Base-by-base conservation (phyloP, 441 rosid genomes). In the Cnidoscolus chayamansa region DNA sequence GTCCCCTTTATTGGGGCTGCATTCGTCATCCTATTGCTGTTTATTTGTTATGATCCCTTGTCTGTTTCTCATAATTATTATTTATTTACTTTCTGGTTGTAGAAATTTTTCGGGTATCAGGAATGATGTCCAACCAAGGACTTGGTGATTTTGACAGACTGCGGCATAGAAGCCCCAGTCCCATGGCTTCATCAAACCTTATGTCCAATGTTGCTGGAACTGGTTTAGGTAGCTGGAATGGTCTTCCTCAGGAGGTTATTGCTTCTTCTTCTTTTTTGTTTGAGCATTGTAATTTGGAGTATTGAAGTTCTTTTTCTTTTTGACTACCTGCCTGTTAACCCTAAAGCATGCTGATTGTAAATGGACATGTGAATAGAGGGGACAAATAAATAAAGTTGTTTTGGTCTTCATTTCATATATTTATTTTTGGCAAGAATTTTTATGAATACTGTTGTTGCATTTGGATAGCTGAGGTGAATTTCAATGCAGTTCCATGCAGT, bases 81-180 rank as follows among this genome's bases (percentile, higher is more conserved):
- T 40, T 67, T 70, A 17, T 56, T 30, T 10, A 10, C 50, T 20
- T 63, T 40, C 49, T 62, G 15, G 73, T 40, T 79, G 82, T 84
- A 94, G 98, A 94, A 79, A 90, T 94, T 65, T 84, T 85, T 65
- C 86, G 96, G 66, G 93, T 92, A 25, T 86, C 91, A 9, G 91
- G 96, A 69, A 85, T 90, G 96, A 83, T 87, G 90, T 84, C 96
- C 59, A 92, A 86, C 86, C 98, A 90, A 82, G 94, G 93, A 6
- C 88, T 87, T 77, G 84, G 86, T 10, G 98, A 94, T 78, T 82
- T 89, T 65, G 98, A 94, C 81, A 78, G 96, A 79, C 71, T 92
- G 79, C 76, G 97, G 72, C 93, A 89, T 76, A 88, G 99, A 83
- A 92, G 97, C 81, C 97, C 99, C 30, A 90, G 97, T 84, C 98